Evolutionary conservation across 306 rosid genomes (phyloP), one percentile per base, ranked within the genome.

Genomic region (Prunus mume): DNA sequence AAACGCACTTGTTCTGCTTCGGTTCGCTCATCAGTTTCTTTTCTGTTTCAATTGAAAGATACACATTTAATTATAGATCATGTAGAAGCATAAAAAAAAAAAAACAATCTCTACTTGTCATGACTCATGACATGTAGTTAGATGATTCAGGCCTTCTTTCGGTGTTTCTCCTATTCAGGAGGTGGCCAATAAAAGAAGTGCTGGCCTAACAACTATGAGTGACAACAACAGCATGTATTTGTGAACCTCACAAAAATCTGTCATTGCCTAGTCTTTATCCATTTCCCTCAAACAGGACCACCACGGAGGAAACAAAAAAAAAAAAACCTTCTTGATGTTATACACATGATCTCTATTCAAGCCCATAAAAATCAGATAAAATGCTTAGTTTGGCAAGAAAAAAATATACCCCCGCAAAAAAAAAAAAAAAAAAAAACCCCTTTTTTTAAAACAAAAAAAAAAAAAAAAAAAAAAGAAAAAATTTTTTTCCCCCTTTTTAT

Each of bases 11-110:
- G 87, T 77, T 84, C 79, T 86, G 84, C 57, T 76, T 75, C 51
- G 81, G 68, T 34, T 92, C 81, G 5, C 66, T 77, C 55, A 81
- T 82, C 20, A 85, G 83, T 83, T 92, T 92, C 91, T 94, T 94
- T 79, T 90, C 98, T 92, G 96, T 69, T 55, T 68, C 45, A 84
- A 74, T 43, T 50, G 70, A 75, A 76, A 46, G 58, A 69, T 28
- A 61, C 17, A 49, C 20, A n/a, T 80, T 62, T 45, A 22, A 67
- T 71, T 50, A 77, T 27, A 60, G 20, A 74, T 34, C 38, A 52
- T 60, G 4, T 20, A 56, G 38, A 76, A 57, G 25, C 22, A 74
- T 17, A 51, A 77, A 30, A 65, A 45, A 30, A 65, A 45, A 55
- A 58, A 72, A 68, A 22, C 45, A 64, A 52, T 65, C 43, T 19